Evolutionary conservation across 106 monocot species (phyloP), one percentile per base, ranked within the genome.

Genomic region (Phalaenopsis equestris): DNA sequence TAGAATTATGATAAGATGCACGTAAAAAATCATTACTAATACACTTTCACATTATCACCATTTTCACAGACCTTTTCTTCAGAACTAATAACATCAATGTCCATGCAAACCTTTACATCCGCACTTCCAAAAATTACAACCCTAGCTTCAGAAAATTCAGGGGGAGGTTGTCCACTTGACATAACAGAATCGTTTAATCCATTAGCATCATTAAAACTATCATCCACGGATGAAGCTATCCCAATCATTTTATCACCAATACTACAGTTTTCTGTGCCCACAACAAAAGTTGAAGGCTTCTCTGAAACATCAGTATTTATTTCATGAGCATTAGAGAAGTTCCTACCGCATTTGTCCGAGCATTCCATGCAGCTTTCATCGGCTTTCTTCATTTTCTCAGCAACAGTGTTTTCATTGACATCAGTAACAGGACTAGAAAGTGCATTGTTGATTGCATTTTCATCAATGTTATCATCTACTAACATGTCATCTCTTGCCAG

Each of bases 181-280:
- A 48, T 48, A 9, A 48, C 48, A 48, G 42, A 73, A 41, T 9
- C 43, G n/a, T n/a, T 45, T n/a, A 74, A 16, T 16, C 43, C 74
- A 74, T 74, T 45, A 74, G 21, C 43, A 45, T 45, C 74, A 74
- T 4, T 4, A 74, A 42, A 74, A 43, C 74, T n/a, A 74, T 74
- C n/a, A 74, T 74, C 43, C 43, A 74, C 3, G 1, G 15, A 16
- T 39, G 72, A 41, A 38, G 41, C 8, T 16, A 41, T 72, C 16
- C 15, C 38, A 72, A 1, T 72, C 16, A 8, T 30, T 2, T 38
- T 41, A 8, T 38, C 72, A 16, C 30, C 30, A 72, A 72, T 72
- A 10, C 38, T 38, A 16, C 11, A 9, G 41, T 2, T 72, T 36
- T 72, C 72, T 5, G 38, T 41, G 30, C 5, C 72, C 14, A 72